Conservation (phyloP, 495 filamentous ascomycete genomes). For the Mycothermus thermophilus region DNA sequence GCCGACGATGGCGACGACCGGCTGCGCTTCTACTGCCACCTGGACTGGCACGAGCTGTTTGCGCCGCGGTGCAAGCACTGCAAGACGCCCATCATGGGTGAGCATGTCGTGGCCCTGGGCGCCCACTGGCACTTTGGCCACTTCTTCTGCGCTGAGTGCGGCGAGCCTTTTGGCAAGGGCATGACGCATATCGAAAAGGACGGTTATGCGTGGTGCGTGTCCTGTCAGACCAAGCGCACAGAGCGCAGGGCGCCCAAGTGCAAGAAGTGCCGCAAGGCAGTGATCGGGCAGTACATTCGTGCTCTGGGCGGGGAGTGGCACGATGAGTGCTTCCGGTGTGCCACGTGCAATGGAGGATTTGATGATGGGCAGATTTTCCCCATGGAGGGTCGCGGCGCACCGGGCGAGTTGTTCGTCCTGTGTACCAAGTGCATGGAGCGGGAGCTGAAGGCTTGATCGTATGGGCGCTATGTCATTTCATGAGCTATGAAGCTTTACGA, state of each 20-base stretch:
- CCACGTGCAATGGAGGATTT: constrained; percentile 36
- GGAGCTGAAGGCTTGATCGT: constrained; percentile 37
- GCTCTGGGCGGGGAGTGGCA: constrained; percentile 93
- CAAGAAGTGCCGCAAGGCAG: constrained; percentile 66
- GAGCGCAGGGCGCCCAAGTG: constrained; percentile 62
- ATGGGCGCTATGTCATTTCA: too few species aligned
- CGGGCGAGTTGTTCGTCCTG: constrained; percentile 30
- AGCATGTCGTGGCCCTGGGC: constrained; percentile 85
- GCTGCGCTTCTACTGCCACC: constrained; percentile 86
- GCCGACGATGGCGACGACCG: constrained; percentile 52
- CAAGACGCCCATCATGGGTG: constrained; percentile 95
- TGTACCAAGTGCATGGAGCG: constrained; percentile 36
- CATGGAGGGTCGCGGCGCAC: constrained; percentile 23
- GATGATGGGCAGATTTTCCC: constrained; percentile 44
- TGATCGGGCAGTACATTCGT: constrained; percentile 72
- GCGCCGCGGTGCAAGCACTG: constrained; percentile 91
- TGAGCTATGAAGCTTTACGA: background rate
- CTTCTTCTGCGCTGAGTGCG: constrained; percentile 99
- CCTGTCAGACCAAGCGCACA: constrained; percentile 82
- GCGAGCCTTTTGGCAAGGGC: constrained; percentile 74
- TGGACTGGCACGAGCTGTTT: constrained; percentile 94
- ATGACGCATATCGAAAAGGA: constrained; percentile 95
- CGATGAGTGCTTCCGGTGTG: constrained; percentile 75
- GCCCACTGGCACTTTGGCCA: constrained; percentile 94
- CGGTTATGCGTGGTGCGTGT: constrained; percentile 96